Conservation (phyloP, 441 rosid genomes). For the Aleurites moluccanus region DNA sequence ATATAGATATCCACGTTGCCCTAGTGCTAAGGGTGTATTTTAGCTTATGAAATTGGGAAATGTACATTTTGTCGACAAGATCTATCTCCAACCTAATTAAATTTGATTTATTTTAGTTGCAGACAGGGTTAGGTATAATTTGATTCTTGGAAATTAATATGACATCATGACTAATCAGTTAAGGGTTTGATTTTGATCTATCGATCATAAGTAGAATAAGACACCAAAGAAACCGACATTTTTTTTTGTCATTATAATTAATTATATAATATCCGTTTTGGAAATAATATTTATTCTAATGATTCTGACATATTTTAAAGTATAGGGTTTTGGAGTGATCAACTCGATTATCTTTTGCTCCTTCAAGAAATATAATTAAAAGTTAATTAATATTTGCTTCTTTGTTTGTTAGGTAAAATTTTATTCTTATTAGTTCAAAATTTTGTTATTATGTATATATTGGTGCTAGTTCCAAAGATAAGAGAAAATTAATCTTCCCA, state of each 20-base stretch:
- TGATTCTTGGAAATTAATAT: background rate
- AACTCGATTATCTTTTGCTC: background rate
- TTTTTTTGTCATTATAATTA: background rate
- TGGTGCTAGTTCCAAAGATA: background rate
- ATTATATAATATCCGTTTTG: too few relatives aligned
- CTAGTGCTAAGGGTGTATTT: conserved; percentile 9
- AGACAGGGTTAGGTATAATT: background rate
- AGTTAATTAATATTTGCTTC: background rate
- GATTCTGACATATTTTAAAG: too few relatives aligned
- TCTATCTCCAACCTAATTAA: conserved; percentile 6
- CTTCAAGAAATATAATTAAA: background rate
- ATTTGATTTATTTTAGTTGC: background rate
- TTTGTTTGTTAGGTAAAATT: background rate
- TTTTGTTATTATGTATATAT: background rate
- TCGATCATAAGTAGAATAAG: too few relatives aligned
- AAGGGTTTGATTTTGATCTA: background rate
- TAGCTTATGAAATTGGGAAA: conserved; percentile 27
- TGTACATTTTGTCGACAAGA: conserved; percentile 21
- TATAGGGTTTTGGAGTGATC: background rate
- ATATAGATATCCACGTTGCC: background rate
- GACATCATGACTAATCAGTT: background rate
- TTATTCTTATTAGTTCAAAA: background rate
- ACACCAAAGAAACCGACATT: background rate
- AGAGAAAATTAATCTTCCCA: background rate
- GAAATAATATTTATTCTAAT: too few relatives aligned